phyloP scores from a whole-genome alignment of 352 stramenopile species.

The Phytophthora pluvialis region DNA sequence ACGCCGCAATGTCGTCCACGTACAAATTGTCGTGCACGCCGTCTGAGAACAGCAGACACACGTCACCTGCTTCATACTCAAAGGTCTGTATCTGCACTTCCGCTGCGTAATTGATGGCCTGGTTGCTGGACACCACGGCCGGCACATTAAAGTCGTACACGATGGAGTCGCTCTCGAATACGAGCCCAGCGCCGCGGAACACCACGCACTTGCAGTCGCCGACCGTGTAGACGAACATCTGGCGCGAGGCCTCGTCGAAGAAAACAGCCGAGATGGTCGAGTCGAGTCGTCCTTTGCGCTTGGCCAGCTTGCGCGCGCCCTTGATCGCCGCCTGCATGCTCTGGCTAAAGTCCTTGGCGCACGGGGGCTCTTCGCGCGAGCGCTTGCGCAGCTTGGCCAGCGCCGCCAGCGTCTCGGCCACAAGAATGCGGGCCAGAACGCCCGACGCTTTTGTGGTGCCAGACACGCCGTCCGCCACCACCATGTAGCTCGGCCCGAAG shows the following conservation, averaged over 20 bases:
- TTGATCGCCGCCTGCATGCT: constrained; percentile 80
- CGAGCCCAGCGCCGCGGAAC: constrained; percentile 59
- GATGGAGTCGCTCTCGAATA: constrained; percentile 90
- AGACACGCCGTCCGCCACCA: constrained; percentile 86
- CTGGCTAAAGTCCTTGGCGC: constrained; percentile 62
- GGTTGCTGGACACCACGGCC: constrained; percentile 86
- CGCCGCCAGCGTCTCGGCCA: constrained; percentile 74
- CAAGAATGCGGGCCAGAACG: constrained; percentile 78
- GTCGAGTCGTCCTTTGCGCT: constrained; percentile 82
- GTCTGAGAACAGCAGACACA: constrained; percentile 87
- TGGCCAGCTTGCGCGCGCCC: constrained; percentile 70
- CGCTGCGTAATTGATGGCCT: constrained; percentile 81
- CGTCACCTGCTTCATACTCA: constrained; percentile 73
- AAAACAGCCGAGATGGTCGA: constrained; percentile 86
- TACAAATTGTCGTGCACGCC: constrained; percentile 90
- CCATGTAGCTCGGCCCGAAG: constrained; percentile 88
- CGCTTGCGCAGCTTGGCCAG: constrained; percentile 79
- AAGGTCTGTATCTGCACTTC: constrained; percentile 80
- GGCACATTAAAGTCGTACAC: constrained; percentile 93
- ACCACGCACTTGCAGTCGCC: constrained; percentile 90
- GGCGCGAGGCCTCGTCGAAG: constrained; percentile 70
- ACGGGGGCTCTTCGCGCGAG: constrained; percentile 55
- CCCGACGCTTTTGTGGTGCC: constrained; percentile 86
- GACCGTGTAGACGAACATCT: constrained; percentile 89
- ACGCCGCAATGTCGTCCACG: constrained; percentile 81